Base-by-base conservation (phyloP, 2,329 filamentous ascomycete genomes). In the Amylocarpus encephaloides region DNA sequence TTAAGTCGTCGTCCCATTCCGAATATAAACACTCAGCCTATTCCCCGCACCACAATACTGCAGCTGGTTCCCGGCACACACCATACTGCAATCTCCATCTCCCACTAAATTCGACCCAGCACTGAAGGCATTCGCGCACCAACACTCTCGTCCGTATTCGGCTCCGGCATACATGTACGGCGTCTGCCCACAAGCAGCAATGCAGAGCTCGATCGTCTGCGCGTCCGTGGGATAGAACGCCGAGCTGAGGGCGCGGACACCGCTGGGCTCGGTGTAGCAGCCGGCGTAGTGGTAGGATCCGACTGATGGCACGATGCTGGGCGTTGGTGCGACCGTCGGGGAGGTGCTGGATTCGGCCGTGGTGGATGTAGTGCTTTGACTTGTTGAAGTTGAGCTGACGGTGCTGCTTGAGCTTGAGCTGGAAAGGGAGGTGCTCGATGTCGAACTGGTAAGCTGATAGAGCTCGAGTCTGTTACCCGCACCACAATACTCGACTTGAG, bases 131-230 rank as follows among this genome's bases (percentile, higher is more conserved):
- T 64, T 56, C 13, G 61, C 66, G 56, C 65, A 67, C 55, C 59
- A 67, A 42, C 66, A 68, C 55, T 68, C 59, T 12, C 42, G 43
- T 19, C 57, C 56, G 48, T 67, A 70, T 50, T 70, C 67, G 56
- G 4, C 63, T 50, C 73, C 74, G 38, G 65, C 63, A 67, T 74
- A 62, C n/a, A 50, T 54, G 53, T 70, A 74, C 5, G 43, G 46
- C 12, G 55, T 35, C n/a, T 9, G 29, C 3, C 19, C 9, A 34
- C 58, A 60, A 38, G 46, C 49, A n/a, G 55, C 48, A 18, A 54
- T 46, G 41, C 58, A 60, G 1, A 26, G 22, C 38, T 55, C 52
- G 7, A 60, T 45, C 0, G 58, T 60, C n/a, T 50, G 38, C 6
- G 45, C 49, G 9, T 55, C 50, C 6, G 39, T 45, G 13, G 56